These are phyloP conservation scores for Plasmodium sp. DNA, from an alignment of 169 alveolate species.

Conservation along the genomic window DNA sequence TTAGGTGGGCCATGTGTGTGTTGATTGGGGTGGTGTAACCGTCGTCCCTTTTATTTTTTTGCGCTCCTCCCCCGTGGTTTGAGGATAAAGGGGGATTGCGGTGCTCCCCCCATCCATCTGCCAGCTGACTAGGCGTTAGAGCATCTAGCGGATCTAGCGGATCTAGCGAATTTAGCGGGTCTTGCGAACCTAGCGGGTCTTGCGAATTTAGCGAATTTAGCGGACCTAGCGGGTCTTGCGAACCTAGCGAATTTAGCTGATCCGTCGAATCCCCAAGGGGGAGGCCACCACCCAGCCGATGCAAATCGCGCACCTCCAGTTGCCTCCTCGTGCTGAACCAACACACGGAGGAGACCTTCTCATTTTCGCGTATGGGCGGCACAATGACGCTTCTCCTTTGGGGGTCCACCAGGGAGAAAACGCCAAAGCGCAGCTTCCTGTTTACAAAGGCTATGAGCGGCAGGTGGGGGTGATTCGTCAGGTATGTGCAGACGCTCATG, in stretches of 20 bases:
- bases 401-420: constrained; percentile 1
- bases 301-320: not conserved
- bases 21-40: not conserved
- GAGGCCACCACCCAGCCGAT: not conserved
- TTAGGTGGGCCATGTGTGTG: not conserved
- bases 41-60: not conserved
- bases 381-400: not conserved
- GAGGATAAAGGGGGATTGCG: too few species aligned
- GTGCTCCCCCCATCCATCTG: not conserved
- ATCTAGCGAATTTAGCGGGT: too few species aligned
- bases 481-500: constrained; percentile 31
- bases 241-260: too few species aligned
- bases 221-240: too few species aligned
- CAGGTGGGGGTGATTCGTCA: constrained; percentile 33
- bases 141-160: too few species aligned
- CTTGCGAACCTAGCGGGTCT: too few species aligned
- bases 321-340: constrained; percentile 29
- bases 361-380: constrained; percentile 47
- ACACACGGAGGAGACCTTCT: constrained; percentile 28
- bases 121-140: not conserved
- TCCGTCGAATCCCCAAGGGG: not conserved
- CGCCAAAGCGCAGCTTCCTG: constrained; percentile 32
- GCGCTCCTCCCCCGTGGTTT: not conserved
- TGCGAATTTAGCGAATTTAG: too few species aligned
- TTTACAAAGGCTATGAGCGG: constrained; percentile 56